Evolutionary conservation across 305 asterid genomes (phyloP).

Genomic region (Fraxinus floribunda): DNA sequence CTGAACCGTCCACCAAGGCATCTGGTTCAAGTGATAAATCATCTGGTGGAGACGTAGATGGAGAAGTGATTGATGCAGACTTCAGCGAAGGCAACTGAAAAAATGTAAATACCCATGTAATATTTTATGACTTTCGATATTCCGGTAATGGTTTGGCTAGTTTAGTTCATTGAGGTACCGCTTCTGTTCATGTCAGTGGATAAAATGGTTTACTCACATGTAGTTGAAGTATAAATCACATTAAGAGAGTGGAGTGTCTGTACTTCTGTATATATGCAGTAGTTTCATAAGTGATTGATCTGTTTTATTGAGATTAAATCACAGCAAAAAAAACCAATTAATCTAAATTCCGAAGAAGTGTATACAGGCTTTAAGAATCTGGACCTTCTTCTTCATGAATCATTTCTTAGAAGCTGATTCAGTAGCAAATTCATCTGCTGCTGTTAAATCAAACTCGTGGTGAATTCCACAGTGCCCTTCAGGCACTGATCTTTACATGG

Average conservation of each 20-base stretch:
- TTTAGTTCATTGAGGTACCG: background rate
- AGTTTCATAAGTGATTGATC: background rate
- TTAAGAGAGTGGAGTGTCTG: background rate
- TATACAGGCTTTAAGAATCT: constrained; percentile 40
- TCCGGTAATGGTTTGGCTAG: background rate
- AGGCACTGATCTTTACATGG: constrained; percentile 32
- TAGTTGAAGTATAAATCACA: background rate
- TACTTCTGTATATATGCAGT: background rate
- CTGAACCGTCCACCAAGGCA: constrained; percentile 35
- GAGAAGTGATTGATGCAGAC: constrained; percentile 82
- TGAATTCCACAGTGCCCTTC: constrained; percentile 39
- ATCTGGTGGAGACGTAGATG: constrained; percentile 40
- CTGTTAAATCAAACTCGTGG: constrained; percentile 26
- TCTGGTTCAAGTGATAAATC: constrained; percentile 33
- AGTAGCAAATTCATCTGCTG: constrained; percentile 20
- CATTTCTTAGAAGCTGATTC: background rate
- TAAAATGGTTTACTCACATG: background rate
- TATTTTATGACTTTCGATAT: background rate
- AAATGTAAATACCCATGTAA: background rate
- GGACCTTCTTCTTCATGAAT: constrained; percentile 32
- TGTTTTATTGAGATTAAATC: background rate
- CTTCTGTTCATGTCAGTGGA: background rate
- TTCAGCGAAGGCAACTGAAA: constrained; percentile 57
- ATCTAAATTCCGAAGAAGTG: constrained; percentile 32
- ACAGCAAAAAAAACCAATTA: background rate